Base-by-base conservation (phyloP, 192 early-diverging fungal species). In the Mortierella claussenii region DNA sequence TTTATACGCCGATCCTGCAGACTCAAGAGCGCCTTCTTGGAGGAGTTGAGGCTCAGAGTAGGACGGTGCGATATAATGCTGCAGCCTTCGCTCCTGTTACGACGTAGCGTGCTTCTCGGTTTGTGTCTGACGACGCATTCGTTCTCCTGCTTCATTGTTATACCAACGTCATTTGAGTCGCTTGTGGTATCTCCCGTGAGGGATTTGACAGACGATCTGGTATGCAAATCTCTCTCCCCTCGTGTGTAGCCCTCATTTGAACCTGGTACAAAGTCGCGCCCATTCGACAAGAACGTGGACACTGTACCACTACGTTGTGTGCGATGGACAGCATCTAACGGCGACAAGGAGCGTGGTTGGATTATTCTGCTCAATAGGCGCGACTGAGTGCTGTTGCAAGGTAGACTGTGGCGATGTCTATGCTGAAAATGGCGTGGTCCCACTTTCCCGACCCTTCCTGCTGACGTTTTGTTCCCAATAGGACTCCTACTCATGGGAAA, bases 1-100 rank as follows among this genome's bases (percentile, higher is more conserved):
- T 43, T 55, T 9, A 76, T 37, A 5, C 73, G 64, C 12, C 73
- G 73, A 5, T 55, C 46, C 24, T 76, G 73, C 3, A 76, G 58
- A 24, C 47, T 57, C 30, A 76, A 23, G 1, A 75, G 63, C 0
- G 48, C 70, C 37, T 49, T 75, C 24, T 75, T 75, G 26, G 70
- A 60, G 1, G 70, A 75, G 51, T 60, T 55, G 17, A 75, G 46
- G 20, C 70, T 75, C 15, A 75, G 30, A 2, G 63, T 60, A 0
- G 70, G 57, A 13, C 57, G 62, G 31, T 75, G 43, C 1, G 55
- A 53, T 15, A 58, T 58, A n/a, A 13, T 33, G 21, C 57, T 55
- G 12, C 60, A 64, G 51, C 70, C 65, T 21, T 75, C 62, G 18
- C 60, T 75, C 21, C 70, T 34, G 11, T 40, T 28, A 0, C 42